phyloP scores from a whole-genome alignment of 1,139 yeast genomes.

The Debaryomycetaceae sp. region DNA sequence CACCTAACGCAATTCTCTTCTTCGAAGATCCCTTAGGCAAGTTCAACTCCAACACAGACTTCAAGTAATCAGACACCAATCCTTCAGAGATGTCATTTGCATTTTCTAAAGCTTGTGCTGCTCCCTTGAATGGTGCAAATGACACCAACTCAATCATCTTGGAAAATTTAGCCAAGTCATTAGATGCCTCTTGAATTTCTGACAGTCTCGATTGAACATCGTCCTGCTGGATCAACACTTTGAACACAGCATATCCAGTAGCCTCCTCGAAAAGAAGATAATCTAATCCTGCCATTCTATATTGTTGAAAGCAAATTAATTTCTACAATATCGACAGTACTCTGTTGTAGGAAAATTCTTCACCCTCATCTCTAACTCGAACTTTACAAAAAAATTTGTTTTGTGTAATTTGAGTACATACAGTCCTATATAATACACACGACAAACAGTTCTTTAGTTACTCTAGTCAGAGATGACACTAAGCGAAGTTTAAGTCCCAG shows the following conservation, averaged over 20 bases:
- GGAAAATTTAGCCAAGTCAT: conserved; percentile 84
- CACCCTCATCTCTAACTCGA: conserved; percentile 13
- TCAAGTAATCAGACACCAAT: conserved; percentile 86
- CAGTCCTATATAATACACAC: not conserved
- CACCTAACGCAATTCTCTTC: conserved; percentile 69
- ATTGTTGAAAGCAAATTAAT: conserved; percentile 1
- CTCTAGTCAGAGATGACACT: not conserved
- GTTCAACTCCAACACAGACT: conserved; percentile 84
- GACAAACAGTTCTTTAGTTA: not conserved
- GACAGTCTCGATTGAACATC: conserved; percentile 86
- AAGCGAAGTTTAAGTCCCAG: conserved; percentile 80
- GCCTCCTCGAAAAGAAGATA: conserved; percentile 97
- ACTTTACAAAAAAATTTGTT: conserved; percentile 5
- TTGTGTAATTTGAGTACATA: not conserved
- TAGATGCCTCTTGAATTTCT: conserved; percentile 91
- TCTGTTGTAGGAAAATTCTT: conserved; percentile 9
- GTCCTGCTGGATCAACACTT: conserved; percentile 91
- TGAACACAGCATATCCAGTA: conserved; percentile 95
- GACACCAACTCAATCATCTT: conserved; percentile 91
- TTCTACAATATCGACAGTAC: not conserved
- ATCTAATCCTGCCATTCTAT: conserved; percentile 68
- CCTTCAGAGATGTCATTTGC: conserved; percentile 98
- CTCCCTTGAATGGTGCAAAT: conserved; percentile 98
- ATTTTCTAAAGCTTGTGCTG: conserved; percentile 97
- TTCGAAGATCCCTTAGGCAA: conserved; percentile 81